Base-by-base conservation (phyloP, 495 filamentous ascomycete genomes). In the Aspergillus sparsus region DNA sequence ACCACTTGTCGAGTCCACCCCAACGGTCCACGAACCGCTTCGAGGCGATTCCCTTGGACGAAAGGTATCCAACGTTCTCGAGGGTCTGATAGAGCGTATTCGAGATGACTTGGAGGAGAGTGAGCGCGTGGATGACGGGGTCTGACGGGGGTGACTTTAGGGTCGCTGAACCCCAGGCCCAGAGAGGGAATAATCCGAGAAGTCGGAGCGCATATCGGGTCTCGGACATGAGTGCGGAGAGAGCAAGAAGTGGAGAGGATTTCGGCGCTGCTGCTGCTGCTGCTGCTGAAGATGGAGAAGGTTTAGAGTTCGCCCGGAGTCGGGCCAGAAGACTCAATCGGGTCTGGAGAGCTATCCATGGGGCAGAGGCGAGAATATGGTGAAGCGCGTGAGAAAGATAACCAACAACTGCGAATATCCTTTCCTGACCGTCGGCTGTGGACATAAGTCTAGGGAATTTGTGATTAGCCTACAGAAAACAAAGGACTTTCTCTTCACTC, bases 31-130 rank as follows among this genome's bases (percentile, higher is more conserved):
- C 80, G 47, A 71, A 70, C 3, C 56, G 58, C 44, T 75, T 74
- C 5, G 74, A 71, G 8, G 75, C 52, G 0, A 80, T 50, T 15
- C 84, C 84, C 64, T 91, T 89, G 18, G 75, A 69, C 6, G 87
- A 82, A 8, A 98, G 80, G 75, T 89, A 96, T 8, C 87, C 89
- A 6, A 80, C 85, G 71, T 97, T 97, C 79, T 98, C 93, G 34
- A 96, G 81, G 9, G 80, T 68, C 73, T 97, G 93, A 77, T 88
- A 92, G 5, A 80, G 62, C 12, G 87, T 69, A 70, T 87, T 89
- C 15, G 80, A 80, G 9, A 78, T 49, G 8, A 97, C 80, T 66
- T 96, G 90, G n/a, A 83, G 71, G 65, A 82, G 83, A 11, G 84
- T 83, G 16, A 97, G 69, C 15, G 66, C 60, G 66, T 75, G 66